Evolutionary conservation across 1,284 basidiomycete species (phyloP), one percentile per base, ranked within the genome.

Genomic region (Cryptococcus deneoformans): DNA sequence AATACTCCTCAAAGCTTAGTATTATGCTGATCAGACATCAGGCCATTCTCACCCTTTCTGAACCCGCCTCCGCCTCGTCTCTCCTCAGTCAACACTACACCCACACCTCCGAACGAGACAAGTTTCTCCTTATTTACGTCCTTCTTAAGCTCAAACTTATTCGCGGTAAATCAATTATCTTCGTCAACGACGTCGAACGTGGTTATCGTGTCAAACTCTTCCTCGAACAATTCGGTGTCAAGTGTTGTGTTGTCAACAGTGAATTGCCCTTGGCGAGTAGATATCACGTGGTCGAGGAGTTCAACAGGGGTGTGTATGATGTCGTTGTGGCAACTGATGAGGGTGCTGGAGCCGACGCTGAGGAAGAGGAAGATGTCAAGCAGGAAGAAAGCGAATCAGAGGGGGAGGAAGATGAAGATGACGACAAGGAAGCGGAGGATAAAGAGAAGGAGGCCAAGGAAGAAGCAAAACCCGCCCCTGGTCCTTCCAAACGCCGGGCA

Each of bases 261-360:
- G 96, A 99, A 77, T 79, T 99, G 49, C 96, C 96, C 0, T 80
- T 98, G 58, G 98, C 97, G 70, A 95, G 92, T 29, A 84, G 93
- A 85, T 98, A 95, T 72, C 96, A 99, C 72, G 89, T 90, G 5
- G 95, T 99, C 2, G 93, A 99, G 70, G 95, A 98, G 78, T 99
- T 99, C 75, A 98, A 99, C 79, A 92, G 93, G 69, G 96, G 96
- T 6, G 91, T 95, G 10, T 99, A 98, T 72, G 93, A 99, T 72
- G 98, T 98, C 73, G 94, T 99, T 60, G 96, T 99, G 58, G 96
- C 96, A 0, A 97, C 94, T 2, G 96, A 99, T 73, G 96, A 98
- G 77, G 69, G 87, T 56, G 80, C 82, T 42, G 86, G 86, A 53
- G 76, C 75, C 0, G 80, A 82, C 34, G 74, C 79, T 43, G 75